phyloP scores from a whole-genome alignment of 2,329 filamentous ascomycete genomes.

The Fusarium torreyae region DNA sequence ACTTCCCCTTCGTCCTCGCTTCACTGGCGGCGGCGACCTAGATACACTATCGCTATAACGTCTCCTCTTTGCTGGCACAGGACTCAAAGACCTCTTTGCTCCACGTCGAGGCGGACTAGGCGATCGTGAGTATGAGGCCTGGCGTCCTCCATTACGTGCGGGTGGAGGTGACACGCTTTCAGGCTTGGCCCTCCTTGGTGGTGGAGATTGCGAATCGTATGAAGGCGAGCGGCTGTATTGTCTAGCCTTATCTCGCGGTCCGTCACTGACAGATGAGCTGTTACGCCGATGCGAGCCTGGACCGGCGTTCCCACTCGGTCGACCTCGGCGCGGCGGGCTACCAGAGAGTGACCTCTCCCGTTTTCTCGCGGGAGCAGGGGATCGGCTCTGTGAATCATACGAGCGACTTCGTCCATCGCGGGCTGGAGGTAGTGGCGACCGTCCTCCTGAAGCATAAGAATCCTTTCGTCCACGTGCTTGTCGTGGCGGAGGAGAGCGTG shows the following conservation, averaged over 20 bases:
- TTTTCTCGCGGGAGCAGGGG: slow-evolving; percentile 42
- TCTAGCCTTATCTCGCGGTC: slow-evolving; percentile 45
- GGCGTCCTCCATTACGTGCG: slow-evolving; percentile 41
- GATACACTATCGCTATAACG: slow-evolving; percentile 53
- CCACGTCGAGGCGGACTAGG: slow-evolving; percentile 42
- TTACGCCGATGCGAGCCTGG: slow-evolving; percentile 48
- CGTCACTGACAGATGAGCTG: slow-evolving; percentile 55
- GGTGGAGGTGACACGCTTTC: slow-evolving; percentile 41
- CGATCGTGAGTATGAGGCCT: slow-evolving; percentile 47
- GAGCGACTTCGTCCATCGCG: slow-evolving; percentile 44
- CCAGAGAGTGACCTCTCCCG: slow-evolving; percentile 40
- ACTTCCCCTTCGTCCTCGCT: slow-evolving; percentile 51
- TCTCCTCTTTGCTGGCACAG: slow-evolving; percentile 51
- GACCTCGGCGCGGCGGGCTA: slow-evolving; percentile 46
- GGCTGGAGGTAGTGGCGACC: slow-evolving; percentile 42
- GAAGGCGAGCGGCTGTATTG: slow-evolving; percentile 53
- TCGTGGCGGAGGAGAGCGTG: slow-evolving; percentile 49
- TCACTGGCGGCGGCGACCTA: slow-evolving; percentile 52
- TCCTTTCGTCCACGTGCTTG: slow-evolving; percentile 40
- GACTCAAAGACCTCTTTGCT: slow-evolving; percentile 45
- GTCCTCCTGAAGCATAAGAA: slow-evolving; percentile 44
- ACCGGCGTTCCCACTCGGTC: slow-evolving; percentile 39
- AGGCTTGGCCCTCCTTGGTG: slow-evolving; percentile 43
- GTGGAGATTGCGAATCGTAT: slow-evolving; percentile 52
- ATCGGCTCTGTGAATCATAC: slow-evolving; percentile 45